phyloP scores from a whole-genome alignment of 148 eudicot species.

The Polygonum maritimum region DNA sequence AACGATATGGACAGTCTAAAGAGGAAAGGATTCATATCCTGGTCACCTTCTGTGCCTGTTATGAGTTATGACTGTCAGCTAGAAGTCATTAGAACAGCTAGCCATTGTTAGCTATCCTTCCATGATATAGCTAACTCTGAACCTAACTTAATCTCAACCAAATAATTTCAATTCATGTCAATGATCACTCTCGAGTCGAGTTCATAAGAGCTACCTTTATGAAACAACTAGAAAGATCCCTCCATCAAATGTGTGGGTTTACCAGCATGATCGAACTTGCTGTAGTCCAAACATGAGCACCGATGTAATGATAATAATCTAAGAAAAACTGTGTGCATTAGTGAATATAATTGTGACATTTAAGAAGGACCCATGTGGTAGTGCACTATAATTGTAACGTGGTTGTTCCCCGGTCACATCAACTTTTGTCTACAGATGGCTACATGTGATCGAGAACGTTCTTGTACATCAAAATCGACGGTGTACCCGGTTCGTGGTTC shows the following conservation, averaged over 20 bases:
- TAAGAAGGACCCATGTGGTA: not conserved
- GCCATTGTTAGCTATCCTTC: not conserved
- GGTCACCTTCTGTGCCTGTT: not conserved
- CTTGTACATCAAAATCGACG: no score
- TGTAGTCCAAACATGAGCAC: no score
- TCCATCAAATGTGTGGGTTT: not conserved
- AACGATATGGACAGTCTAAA: conserved; percentile 67
- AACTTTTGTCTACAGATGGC: not conserved
- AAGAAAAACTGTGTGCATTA: not conserved
- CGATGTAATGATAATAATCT: not conserved
- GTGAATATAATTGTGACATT: not conserved
- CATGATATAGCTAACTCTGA: not conserved
- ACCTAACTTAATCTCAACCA: not conserved
- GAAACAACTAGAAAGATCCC: not conserved
- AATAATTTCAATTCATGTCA: not conserved
- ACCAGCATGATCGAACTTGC: not conserved
- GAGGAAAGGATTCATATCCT: conserved; percentile 66
- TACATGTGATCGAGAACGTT: no score
- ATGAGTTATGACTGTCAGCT: not conserved
- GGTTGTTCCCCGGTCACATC: not conserved
- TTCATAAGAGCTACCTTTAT: not conserved
- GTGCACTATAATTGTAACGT: not conserved
- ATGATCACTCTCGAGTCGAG: no score
- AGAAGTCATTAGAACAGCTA: not conserved
- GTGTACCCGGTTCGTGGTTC: no score